Evolutionary conservation across 306 rosid genomes (phyloP).

Genomic region (Morella rubra): DNA sequence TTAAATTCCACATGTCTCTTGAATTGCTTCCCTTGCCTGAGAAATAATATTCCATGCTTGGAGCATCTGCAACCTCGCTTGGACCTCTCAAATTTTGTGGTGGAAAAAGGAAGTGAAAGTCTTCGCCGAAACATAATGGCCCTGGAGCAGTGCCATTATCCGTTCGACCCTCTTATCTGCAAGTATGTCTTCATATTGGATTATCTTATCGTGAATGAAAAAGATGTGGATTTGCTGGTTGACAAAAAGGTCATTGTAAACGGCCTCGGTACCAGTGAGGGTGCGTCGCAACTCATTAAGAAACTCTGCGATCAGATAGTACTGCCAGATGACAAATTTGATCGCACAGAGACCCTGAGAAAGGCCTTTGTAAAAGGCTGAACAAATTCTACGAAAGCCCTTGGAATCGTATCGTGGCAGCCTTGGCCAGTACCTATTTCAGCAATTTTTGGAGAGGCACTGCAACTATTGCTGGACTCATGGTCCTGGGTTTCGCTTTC

Average conservation of each 20-base stretch:
- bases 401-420: slow-evolving; percentile 27
- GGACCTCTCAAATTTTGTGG: neutral
- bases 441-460: slow-evolving; percentile 39
- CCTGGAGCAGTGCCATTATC: slow-evolving; percentile 34
- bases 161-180: slow-evolving; percentile 9
- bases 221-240: slow-evolving; percentile 30
- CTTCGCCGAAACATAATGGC: slow-evolving; percentile 36
- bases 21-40: slow-evolving; percentile 4
- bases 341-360: neutral
- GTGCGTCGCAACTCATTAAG: slow-evolving; percentile 17
- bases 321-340: neutral
- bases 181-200: slow-evolving; percentile 29
- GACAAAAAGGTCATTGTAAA: slow-evolving; percentile 17
- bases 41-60: neutral
- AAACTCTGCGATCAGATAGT: too few species aligned
- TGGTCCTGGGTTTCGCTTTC: slow-evolving; percentile 9
- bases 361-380: neutral
- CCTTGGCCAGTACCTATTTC: slow-evolving; percentile 27
- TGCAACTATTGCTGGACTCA: slow-evolving; percentile 28
- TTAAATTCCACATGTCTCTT: neutral
- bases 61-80: neutral
- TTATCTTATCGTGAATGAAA: slow-evolving; percentile 16
- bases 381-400: neutral
- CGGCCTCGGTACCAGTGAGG: slow-evolving; percentile 23
- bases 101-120: slow-evolving; percentile 11